Conservation (phyloP, 768 basidiomycete species). For the Infundibulicybe gibba region DNA sequence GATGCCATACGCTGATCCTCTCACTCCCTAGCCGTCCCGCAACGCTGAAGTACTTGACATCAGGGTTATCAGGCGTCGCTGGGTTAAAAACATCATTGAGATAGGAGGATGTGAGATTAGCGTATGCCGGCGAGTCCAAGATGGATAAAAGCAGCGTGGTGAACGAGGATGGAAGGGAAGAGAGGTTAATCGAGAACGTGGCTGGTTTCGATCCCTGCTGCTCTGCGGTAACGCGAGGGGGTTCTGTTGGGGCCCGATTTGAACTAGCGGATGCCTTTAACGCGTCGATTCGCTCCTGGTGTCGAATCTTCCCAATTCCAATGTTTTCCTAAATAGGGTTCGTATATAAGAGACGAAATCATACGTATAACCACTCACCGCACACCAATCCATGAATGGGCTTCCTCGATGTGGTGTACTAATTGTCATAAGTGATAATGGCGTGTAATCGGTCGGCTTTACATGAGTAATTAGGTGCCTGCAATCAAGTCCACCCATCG, state of each 20-base stretch:
- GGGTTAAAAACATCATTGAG: conserved; percentile 82
- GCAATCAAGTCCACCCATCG: conserved; percentile 97
- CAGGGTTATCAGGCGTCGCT: conserved; percentile 68
- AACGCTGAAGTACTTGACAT: conserved; percentile 90
- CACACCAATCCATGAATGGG: conserved; percentile 99
- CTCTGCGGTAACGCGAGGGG: conserved; percentile 1
- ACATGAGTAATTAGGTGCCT: conserved; percentile 88
- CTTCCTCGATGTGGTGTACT: conserved; percentile 94
- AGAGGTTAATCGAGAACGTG: conserved; percentile 44
- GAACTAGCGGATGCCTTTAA: background rate
- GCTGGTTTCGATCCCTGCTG: conserved; percentile 22
- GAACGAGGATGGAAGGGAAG: conserved; percentile 76
- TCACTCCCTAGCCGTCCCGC: conserved; percentile 63
- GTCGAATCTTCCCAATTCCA: conserved; percentile 74
- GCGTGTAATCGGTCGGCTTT: conserved; percentile 76
- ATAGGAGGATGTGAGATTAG: conserved; percentile 85
- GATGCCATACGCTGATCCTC: conserved; percentile 76
- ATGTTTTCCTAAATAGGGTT: conserved; percentile 66
- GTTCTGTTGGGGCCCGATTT: background rate
- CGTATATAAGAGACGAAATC: conserved; percentile 2
- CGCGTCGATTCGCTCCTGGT: conserved; percentile 31
- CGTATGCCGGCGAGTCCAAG: conserved; percentile 95
- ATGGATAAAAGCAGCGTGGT: conserved; percentile 84
- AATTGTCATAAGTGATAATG: conserved; percentile 84
- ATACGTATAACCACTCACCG: conserved; percentile 42